Base-by-base conservation (phyloP, 2,329 filamentous ascomycete genomes). In the Phoma herbarum region DNA sequence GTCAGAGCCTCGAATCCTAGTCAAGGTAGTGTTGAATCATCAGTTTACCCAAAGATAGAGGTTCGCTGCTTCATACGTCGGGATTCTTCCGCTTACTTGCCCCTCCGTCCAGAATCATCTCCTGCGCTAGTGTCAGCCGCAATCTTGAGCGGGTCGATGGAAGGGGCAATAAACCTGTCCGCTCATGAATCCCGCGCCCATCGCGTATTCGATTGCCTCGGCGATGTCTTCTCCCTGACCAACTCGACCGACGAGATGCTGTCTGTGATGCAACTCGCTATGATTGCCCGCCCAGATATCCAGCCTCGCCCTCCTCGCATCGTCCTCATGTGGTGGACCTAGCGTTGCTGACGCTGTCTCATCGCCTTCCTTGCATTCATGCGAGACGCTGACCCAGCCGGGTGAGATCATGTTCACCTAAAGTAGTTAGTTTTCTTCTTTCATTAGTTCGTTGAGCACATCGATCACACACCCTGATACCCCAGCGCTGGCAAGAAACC, bases 331-430 rank as follows among this genome's bases (percentile, higher is more conserved):
- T 18, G 64, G 61, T 18, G 61, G 62, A 20, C 48, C 48, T 26
- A 59, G 59, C 29, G 52, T 55, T 39, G 59, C 62, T 57, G 56
- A 60, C 0, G 76, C 77, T 41, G 75, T 69, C 66, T 79, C 74
- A 64, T 83, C 79, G 3, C 73, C 76, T 5, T 70, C 68, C 59
- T 71, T 71, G 41, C 74, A 76, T 66, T 81, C 78, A 46, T 82
- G 73, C 42, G 69, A 72, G 14, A 84, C 82, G 61, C 82, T 75
- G 44, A 84, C 80, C 82, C 82, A 84, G 0, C 82, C 82, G 0
- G 81, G 81, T 26, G 82, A 66, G 20, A 84, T 79, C 0, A 80
- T 76, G 59, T 82, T 83, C 37, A 82, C 80, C 31, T 35, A n/a
- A 35, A n/a, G n/a, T 18, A 35, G 14, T 35, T 14, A n/a, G 14